Evolutionary conservation across 2,329 filamentous ascomycete genomes (phyloP).

Genomic region (Botrytis elliptica): DNA sequence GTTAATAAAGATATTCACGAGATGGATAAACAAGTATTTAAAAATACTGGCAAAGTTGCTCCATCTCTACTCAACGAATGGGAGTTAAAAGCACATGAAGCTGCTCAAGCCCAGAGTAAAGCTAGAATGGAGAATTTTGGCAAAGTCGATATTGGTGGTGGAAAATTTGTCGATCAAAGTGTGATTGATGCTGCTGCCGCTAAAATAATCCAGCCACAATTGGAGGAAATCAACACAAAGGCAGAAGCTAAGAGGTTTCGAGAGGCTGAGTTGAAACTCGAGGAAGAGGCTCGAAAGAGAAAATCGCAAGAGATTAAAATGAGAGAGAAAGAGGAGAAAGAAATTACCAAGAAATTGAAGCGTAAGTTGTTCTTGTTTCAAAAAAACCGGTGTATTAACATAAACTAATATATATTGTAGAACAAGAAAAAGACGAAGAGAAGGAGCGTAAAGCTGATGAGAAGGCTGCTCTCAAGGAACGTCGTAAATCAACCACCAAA

Average conservation of each 20-base stretch:
- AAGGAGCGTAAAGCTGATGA: conserved; percentile 55
- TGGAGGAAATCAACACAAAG: conserved; percentile 81
- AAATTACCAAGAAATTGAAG: conserved; percentile 54
- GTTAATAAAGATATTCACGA: conserved; percentile 75
- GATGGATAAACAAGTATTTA: conserved; percentile 79
- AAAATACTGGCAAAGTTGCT: conserved; percentile 71
- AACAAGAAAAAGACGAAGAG: conserved; percentile 44
- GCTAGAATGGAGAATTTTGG: conserved; percentile 56
- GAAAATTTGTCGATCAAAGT: conserved; percentile 73
- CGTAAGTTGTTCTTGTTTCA: conserved; percentile 48
- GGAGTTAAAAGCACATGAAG: conserved; percentile 72
- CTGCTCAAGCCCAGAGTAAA: conserved; percentile 65
- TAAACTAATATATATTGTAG: conserved; percentile 17
- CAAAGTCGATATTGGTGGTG: conserved; percentile 71
- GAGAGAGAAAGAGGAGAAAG: conserved; percentile 53
- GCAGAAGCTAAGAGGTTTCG: conserved; percentile 70
- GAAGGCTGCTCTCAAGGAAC: conserved; percentile 52
- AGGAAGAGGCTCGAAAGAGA: conserved; percentile 64
- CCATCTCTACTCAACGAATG: conserved; percentile 70
- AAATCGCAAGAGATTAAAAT: conserved; percentile 57
- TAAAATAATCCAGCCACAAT: conserved; percentile 73
- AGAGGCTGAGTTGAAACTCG: conserved; percentile 59
- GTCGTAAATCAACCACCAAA: conserved; percentile 45
- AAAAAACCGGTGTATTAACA: background rate
- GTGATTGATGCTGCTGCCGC: conserved; percentile 79